phyloP scores from a whole-genome alignment of 2,329 filamentous ascomycete genomes.

The Elsinoe ampelina region DNA sequence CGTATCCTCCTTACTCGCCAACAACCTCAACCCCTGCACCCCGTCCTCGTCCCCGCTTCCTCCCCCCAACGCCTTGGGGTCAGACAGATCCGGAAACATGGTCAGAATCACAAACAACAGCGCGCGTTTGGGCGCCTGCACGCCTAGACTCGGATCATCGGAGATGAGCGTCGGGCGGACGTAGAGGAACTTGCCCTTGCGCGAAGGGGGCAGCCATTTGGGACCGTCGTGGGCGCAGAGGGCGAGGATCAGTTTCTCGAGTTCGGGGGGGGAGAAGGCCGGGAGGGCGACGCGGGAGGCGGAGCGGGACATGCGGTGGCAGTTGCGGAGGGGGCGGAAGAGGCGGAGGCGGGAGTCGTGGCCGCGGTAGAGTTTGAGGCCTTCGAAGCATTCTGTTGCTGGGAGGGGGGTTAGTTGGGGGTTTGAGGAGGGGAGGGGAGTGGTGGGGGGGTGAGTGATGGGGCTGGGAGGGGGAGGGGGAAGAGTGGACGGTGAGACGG shows the following conservation, averaged over 20 bases:
- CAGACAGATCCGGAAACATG: slow-evolving; percentile 38
- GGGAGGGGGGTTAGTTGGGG: too few species aligned
- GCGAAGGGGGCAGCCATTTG: slow-evolving; percentile 67
- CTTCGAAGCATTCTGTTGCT: slow-evolving; percentile 85
- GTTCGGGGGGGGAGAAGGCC: slow-evolving; percentile 58
- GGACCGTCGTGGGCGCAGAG: slow-evolving; percentile 64
- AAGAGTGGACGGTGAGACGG: too few species aligned
- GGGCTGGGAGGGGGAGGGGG: too few species aligned
- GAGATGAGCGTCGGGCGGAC: slow-evolving; percentile 66
- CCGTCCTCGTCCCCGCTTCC: slow-evolving; percentile 8
- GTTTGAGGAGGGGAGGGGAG: too few species aligned
- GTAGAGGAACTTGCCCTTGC: slow-evolving; percentile 67
- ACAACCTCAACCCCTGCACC: slow-evolving; percentile 48
- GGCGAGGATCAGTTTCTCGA: slow-evolving; percentile 63
- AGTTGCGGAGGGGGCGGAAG: slow-evolving; percentile 69
- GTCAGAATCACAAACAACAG: slow-evolving; percentile 70
- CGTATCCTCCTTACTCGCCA: slow-evolving; percentile 72
- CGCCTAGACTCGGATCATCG: slow-evolving; percentile 68
- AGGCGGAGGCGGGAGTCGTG: slow-evolving; percentile 63
- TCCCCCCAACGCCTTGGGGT: slow-evolving; percentile 17
- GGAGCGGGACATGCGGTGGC: slow-evolving; percentile 50
- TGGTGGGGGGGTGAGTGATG: too few species aligned
- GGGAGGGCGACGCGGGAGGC: slow-evolving; percentile 62
- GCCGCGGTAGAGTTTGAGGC: slow-evolving; percentile 63
- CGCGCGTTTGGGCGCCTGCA: slow-evolving; percentile 71